Evolutionary conservation across 768 basidiomycete species (phyloP), one percentile per base, ranked within the genome.

Genomic region (Hortiboletus campestris): DNA sequence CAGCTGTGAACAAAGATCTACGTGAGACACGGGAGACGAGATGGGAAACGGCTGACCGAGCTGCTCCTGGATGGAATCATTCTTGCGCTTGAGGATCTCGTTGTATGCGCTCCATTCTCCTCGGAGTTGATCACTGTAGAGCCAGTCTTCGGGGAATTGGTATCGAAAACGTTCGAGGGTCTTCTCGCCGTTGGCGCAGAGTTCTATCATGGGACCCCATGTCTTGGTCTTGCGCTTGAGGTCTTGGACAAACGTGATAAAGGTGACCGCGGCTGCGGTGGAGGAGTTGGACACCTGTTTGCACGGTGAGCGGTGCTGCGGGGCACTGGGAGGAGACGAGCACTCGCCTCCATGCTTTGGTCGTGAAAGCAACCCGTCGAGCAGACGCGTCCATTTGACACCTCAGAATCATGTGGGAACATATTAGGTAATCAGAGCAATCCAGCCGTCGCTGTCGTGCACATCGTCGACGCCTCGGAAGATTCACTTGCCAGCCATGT

Each of bases 181-280:
- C 82, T 96, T 95, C 78, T 99, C 97, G 56, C 97, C 96, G 61
- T 85, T 86, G 38, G 88, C 89, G 68, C 94, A 98, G 40, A 94
- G 84, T 55, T 94, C 94, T 70, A 99, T 94, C 83, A 96, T 91
- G 28, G 94, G 92, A 17, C 86, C 88, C 97, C 97, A 98, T 84
- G 88, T 80, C 76, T 91, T 91, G 53, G 93, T 92, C 78, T 95
- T 97, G 69, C 89, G 88, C 78, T 98, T 98, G 64, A 98, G 82
- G 79, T 98, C 97, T 74, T 99, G 97, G 3, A 99, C 96, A 69
- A 98, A 98, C 25, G 97, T 99, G 74, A 99, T 99, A 74, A 99
- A 97, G 2, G 92, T 91, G 62, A 99, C 97, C 72, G 97, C 94
- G 49, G 95, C 94, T 45, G 96, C 95, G 73, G 97, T 99, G 59